Conservation (phyloP, 805 yeast species). For the Cyberlindnera saturnus region DNA sequence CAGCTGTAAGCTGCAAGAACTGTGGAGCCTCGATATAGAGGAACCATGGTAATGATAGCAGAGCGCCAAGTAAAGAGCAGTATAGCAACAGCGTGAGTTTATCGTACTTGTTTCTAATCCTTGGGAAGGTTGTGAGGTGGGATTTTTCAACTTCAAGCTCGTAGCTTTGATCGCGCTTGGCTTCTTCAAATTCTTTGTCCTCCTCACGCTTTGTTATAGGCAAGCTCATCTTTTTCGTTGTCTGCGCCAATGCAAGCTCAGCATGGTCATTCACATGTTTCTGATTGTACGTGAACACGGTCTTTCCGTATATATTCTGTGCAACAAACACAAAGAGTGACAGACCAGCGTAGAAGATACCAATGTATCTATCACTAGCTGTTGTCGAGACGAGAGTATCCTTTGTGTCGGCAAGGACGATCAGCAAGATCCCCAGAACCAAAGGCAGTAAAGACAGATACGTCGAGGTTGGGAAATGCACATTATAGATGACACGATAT, state of each 20-base stretch:
- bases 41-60: constrained; percentile 71
- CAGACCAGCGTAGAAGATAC: constrained; percentile 60
- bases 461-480: constrained; percentile 42
- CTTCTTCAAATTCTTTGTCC: constrained; percentile 9
- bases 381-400: constrained; percentile 31
- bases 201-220: constrained; percentile 5
- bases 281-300: constrained; percentile 51
- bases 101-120: constrained; percentile 49
- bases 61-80: constrained; percentile 68
- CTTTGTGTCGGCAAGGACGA: constrained; percentile 26
- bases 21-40: constrained; percentile 51
- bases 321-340: constrained; percentile 74
- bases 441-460: constrained; percentile 48
- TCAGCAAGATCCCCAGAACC: constrained; percentile 45
- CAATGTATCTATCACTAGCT: constrained; percentile 43
- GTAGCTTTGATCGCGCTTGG: constrained; percentile 8
- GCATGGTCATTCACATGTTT: constrained; percentile 20
- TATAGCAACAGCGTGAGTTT: constrained; percentile 76
- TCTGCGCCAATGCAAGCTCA: constrained; percentile 15
- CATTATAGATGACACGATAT: constrained; percentile 45
- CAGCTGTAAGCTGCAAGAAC: constrained; percentile 10
- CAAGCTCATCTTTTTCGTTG: background rate
- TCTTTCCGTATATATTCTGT: constrained; percentile 84
- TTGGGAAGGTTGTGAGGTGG: constrained; percentile 9
- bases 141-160: constrained; percentile 12